Conservation (phyloP, 1,284 basidiomycete genomes). For the Leccinum insolens region DNA sequence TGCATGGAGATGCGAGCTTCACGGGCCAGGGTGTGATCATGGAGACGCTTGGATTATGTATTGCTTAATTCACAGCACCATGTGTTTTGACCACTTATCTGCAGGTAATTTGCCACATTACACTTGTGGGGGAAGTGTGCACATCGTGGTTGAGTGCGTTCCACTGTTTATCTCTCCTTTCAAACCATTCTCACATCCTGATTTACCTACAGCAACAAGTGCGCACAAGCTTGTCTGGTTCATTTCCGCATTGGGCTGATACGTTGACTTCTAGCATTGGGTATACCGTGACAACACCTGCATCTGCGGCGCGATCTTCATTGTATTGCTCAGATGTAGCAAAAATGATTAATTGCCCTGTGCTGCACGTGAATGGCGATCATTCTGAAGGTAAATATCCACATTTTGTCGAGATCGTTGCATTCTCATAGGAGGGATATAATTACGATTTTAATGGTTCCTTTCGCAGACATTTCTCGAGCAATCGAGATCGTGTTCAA, state of each 20-base stretch:
- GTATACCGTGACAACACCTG: slow-evolving; percentile 89
- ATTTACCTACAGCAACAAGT: slow-evolving; percentile 53
- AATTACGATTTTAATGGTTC: background rate
- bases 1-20: slow-evolving; percentile 91
- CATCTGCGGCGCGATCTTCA: slow-evolving; percentile 79
- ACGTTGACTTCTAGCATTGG: slow-evolving; percentile 63
- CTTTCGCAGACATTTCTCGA: slow-evolving; percentile 65
- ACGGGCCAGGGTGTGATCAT: slow-evolving; percentile 90
- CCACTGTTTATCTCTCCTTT: slow-evolving; percentile 33
- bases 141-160: slow-evolving; percentile 88
- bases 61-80: background rate
- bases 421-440: background rate
- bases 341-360: slow-evolving; percentile 88
- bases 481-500: slow-evolving; percentile 82
- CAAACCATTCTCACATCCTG: slow-evolving; percentile 59
- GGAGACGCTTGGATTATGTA: slow-evolving; percentile 74
- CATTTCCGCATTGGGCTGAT: background rate
- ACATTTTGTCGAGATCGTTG: slow-evolving; percentile 4
- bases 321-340: slow-evolving; percentile 89
- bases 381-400: slow-evolving; percentile 72
- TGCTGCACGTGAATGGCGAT: slow-evolving; percentile 92
- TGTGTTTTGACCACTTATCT: slow-evolving; percentile 10
- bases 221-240: slow-evolving; percentile 14
- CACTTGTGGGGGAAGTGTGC: slow-evolving; percentile 86
- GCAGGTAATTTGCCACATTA: slow-evolving; percentile 84